Percentiles rank a stretch among this genome's conserved stretches.
Evolutionary conservation across 345 rosid species (phyloP).

Genomic region (Turnera subulata): DNA sequence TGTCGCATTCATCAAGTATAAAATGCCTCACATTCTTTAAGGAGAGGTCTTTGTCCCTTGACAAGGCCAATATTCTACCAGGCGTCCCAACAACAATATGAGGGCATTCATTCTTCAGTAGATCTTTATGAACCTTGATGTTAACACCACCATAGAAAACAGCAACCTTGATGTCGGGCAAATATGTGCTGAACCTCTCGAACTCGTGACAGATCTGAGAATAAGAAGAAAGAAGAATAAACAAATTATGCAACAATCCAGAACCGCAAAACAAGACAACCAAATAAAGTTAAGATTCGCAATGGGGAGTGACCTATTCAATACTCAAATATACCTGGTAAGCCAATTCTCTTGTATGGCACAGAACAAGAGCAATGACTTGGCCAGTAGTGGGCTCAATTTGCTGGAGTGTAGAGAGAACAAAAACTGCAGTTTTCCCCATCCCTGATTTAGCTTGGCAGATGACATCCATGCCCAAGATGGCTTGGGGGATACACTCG

Average conservation of each 20-base stretch:
- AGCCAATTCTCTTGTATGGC: conserved; percentile 96
- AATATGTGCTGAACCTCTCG: conserved; percentile 90
- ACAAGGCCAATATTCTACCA: conserved; percentile 82
- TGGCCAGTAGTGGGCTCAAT: conserved; percentile 89
- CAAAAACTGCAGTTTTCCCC: conserved; percentile 99
- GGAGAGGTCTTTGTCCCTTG: conserved; percentile 91
- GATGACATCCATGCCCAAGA: conserved; percentile 95
- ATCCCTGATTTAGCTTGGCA: conserved; percentile 99
- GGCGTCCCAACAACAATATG: conserved; percentile 99
- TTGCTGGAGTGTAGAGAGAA: conserved; percentile 83
- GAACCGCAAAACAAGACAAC: neutral
- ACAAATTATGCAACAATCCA: neutral
- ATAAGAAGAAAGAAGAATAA: neutral
- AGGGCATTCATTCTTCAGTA: conserved; percentile 96
- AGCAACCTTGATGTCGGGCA: conserved; percentile 85
- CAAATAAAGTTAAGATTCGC: neutral
- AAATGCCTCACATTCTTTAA: conserved; percentile 99
- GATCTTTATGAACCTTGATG: conserved; percentile 80
- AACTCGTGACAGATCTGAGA: conserved; percentile 92
- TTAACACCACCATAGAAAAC: conserved; percentile 97
- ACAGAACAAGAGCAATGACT: conserved; percentile 86
- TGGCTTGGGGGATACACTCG: conserved; percentile 99
- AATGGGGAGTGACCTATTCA: neutral
- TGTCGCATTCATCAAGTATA: conserved; percentile 98
- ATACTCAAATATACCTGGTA: conserved; percentile 60